Evolutionary conservation across 768 basidiomycete species (phyloP).

Genomic region (Amanita pseudoporphyria): DNA sequence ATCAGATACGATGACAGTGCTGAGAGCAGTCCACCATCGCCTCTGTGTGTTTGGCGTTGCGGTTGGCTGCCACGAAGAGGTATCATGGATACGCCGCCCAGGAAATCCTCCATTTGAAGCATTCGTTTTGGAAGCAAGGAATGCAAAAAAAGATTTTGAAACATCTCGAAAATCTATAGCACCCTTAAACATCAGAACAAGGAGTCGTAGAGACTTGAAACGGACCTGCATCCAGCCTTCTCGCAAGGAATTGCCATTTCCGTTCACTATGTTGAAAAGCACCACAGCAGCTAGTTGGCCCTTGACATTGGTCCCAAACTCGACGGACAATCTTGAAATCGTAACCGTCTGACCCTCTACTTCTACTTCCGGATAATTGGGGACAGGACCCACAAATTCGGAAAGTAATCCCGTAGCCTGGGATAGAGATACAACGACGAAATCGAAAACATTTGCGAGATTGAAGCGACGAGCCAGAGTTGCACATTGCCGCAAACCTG

Average conservation of each 20-base stretch:
- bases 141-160: conserved; percentile 91
- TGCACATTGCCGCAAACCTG: conserved; percentile 96
- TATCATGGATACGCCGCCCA: conserved; percentile 90
- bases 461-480: conserved; percentile 83
- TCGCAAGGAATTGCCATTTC: conserved; percentile 86
- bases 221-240: conserved; percentile 90
- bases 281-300: conserved; percentile 96
- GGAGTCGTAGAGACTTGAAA: not conserved
- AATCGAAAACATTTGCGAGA: conserved; percentile 94
- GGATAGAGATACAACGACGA: conserved; percentile 86
- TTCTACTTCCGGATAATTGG: conserved; percentile 82
- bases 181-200: conserved; percentile 1
- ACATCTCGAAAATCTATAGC: conserved; percentile 91
- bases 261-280: conserved; percentile 94
- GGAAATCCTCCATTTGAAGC: conserved; percentile 97
- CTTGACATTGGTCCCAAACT: conserved; percentile 92
- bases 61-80: conserved; percentile 75
- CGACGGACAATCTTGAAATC: conserved; percentile 85
- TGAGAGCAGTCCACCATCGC: conserved; percentile 88
- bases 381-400: conserved; percentile 59
- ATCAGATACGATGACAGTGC: conserved; percentile 93
- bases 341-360: conserved; percentile 86
- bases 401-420: conserved; percentile 84
- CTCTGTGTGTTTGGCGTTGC: conserved; percentile 48
- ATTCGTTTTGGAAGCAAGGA: conserved; percentile 84